Evolutionary conservation across 2,329 filamentous ascomycete species (phyloP).

Genomic region (Penicillium olsonii): DNA sequence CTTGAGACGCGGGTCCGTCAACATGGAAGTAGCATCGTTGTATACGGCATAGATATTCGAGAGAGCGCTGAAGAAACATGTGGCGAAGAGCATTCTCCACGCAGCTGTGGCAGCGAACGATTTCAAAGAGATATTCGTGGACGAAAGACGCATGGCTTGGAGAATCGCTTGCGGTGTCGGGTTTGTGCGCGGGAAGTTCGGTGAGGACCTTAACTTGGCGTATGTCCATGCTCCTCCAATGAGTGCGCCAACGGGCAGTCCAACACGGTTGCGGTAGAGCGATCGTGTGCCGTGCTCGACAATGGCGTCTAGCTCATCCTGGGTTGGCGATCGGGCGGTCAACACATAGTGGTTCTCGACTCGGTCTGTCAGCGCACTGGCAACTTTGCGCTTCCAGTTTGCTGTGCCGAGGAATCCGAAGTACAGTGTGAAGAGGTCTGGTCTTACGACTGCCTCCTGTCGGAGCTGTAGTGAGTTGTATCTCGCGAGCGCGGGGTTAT

Average conservation of each 20-base stretch:
- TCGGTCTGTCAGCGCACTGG: constrained; percentile 9
- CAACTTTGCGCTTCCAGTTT: constrained; percentile 20
- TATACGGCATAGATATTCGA: constrained; percentile 13
- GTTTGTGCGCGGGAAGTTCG: constrained; percentile 4
- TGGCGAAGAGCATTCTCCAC: constrained; percentile 21
- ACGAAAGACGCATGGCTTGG: constrained; percentile 3
- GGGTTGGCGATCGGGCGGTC: constrained; percentile 30
- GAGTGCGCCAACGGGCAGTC: constrained; percentile 19
- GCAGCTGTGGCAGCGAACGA: not conserved
- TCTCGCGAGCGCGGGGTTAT: constrained; percentile 16
- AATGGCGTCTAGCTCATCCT: constrained; percentile 38
- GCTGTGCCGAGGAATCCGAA: constrained; percentile 28
- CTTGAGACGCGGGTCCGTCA: constrained; percentile 28
- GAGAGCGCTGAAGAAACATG: constrained; percentile 1
- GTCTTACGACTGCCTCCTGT: constrained; percentile 26
- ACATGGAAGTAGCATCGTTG: constrained; percentile 10
- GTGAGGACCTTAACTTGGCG: constrained; percentile 9
- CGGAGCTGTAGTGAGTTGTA: constrained; percentile 22
- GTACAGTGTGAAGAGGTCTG: constrained; percentile 29
- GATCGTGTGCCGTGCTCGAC: constrained; percentile 21
- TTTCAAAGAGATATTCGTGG: not conserved
- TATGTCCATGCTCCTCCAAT: constrained; percentile 14
- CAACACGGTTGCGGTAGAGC: constrained; percentile 25
- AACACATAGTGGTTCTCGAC: constrained; percentile 24
- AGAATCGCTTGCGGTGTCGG: constrained; percentile 11